Base-by-base conservation (phyloP, 805 yeast genomes). In the Kazachstania psychrophila region DNA sequence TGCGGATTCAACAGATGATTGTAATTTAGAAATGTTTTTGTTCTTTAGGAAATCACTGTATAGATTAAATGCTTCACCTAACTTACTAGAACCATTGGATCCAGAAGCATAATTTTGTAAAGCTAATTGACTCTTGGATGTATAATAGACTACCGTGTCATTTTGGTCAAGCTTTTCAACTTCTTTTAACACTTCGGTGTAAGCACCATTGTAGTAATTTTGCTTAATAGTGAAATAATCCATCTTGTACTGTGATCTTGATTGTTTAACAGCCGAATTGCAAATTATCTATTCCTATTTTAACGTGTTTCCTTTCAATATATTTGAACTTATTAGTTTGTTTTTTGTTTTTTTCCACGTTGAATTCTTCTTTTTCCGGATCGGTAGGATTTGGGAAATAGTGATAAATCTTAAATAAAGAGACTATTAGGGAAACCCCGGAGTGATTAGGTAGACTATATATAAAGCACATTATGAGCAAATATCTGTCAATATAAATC, bases 141-240 rank as follows among this genome's bases (percentile, higher is more conserved):
- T 61, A 44, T 65, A 66, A 40, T 50, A 58, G 12, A 47, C 33
- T 6, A 58, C 50, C 25, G 54, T 40, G 37, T 51, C 52, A 30
- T 44, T 48, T 19, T 53, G 42, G 5, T 55, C 43, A 4, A 11
- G n/a, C 34, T 62, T 70, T 6, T 60, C 65, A 23, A 64, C 39
- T 25, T 68, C 64, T 5, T 61, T 52, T 31, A 62, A 47, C 3
- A 72, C 73, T 46, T 68, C 64, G 10, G 60, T 50, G 51, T 67
- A 73, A 48, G 75, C 77, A 34, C 77, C 75, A 10, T 80, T 72
- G 56, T 70, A 77, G 60, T 75, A 78, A 40, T 72, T 73, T 49
- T 74, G 78, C 45, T 74, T 69, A 18, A 77, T 56, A 13, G 66
- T 67, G 56, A 68, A 77, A 25, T 73, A 64, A 48, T 75, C 80